Evolutionary conservation across 176 grass and related monocot genomes (phyloP).

Genomic region (Phragmites australis): DNA sequence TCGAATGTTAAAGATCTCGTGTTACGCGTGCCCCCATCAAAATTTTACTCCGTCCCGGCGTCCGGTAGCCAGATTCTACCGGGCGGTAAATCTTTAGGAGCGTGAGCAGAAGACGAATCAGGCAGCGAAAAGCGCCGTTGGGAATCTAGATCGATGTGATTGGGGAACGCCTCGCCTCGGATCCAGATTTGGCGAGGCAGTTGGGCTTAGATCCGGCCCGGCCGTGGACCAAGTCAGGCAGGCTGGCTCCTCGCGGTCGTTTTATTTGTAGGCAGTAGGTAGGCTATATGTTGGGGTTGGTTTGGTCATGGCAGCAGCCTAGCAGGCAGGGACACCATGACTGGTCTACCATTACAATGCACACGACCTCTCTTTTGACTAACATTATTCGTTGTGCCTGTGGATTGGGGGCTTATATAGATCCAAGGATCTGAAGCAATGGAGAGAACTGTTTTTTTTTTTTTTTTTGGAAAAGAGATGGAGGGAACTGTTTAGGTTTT

Average conservation of each 20-base stretch:
- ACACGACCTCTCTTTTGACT: background rate
- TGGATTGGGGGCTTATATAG: background rate
- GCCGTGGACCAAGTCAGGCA: background rate
- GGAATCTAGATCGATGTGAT: conserved; percentile 27
- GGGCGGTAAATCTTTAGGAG: background rate
- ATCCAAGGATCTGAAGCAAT: background rate
- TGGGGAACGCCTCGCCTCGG: conserved; percentile 2
- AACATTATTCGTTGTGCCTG: background rate
- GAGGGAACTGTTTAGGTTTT: background rate
- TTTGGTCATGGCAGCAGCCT: background rate
- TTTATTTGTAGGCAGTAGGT: background rate
- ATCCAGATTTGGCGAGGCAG: conserved; percentile 12
- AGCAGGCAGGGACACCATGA: background rate
- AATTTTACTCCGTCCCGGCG: background rate
- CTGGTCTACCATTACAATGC: background rate
- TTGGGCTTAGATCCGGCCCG: conserved; percentile 8
- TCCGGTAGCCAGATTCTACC: background rate
- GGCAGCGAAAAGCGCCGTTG: background rate
- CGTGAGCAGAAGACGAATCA: background rate
- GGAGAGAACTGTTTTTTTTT: background rate
- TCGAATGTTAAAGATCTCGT: background rate
- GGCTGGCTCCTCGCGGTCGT: background rate
- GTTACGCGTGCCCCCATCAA: background rate
- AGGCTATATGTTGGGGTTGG: background rate
- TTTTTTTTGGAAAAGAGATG: no score